Evolutionary conservation across 352 stramenopile species (phyloP).

Genomic region (Globisporangium abappressorium): DNA sequence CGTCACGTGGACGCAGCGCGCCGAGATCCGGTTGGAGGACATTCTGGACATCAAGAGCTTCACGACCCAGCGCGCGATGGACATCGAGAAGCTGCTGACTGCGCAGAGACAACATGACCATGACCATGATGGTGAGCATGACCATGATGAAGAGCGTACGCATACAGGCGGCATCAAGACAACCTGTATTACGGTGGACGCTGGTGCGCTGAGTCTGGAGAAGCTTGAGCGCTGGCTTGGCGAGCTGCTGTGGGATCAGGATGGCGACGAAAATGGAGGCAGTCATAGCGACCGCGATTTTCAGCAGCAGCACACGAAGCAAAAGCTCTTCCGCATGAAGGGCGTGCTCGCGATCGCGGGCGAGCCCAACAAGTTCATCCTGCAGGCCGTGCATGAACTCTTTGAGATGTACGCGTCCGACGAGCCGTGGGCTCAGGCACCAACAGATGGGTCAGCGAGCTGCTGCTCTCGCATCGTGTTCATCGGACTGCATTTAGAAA

Average conservation of each 20-base stretch:
- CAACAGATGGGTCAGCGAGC: not conserved
- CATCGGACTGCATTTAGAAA: conserved; percentile 60
- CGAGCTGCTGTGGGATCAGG: conserved; percentile 64
- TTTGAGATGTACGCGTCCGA: conserved; percentile 75
- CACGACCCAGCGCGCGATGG: conserved; percentile 54
- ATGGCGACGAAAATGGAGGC: conserved; percentile 18
- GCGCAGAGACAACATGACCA: conserved; percentile 20
- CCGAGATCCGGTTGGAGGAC: conserved; percentile 54
- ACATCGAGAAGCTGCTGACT: conserved; percentile 49
- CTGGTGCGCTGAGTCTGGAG: conserved; percentile 35
- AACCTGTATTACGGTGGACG: conserved; percentile 50
- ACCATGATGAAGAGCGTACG: conserved; percentile 15
- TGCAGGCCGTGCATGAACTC: conserved; percentile 81
- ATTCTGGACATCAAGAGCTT: conserved; percentile 83
- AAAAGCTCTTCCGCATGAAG: conserved; percentile 76
- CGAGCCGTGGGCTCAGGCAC: conserved; percentile 38
- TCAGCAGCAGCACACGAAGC: conserved; percentile 9
- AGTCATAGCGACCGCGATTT: not conserved
- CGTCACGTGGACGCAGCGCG: conserved; percentile 59
- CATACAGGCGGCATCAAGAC: conserved; percentile 74
- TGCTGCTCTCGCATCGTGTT: conserved; percentile 60
- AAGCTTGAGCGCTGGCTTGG: conserved; percentile 75
- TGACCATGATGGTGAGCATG: conserved; percentile 14
- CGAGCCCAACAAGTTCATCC: conserved; percentile 65
- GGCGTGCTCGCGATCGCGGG: conserved; percentile 54